Percentiles rank a stretch among this genome's conserved stretches.
Evolutionary conservation across 2,329 filamentous ascomycete species (phyloP).

Genomic region (Botrytis deweyae): DNA sequence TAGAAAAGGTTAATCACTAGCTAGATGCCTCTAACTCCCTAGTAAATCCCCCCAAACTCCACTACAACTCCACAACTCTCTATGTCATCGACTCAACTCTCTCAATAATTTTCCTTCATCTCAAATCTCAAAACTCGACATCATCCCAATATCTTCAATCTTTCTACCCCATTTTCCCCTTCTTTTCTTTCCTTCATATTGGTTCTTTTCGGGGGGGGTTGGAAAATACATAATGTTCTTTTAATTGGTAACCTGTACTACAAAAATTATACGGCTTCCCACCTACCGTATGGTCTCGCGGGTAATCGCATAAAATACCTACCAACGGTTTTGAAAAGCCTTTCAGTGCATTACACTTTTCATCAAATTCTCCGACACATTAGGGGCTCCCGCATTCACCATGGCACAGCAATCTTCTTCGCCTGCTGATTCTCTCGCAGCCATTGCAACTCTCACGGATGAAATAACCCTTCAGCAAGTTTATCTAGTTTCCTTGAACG

Average conservation of each 20-base stretch:
- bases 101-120: background rate
- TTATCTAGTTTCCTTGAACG: conserved; percentile 46
- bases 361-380: background rate
- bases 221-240: background rate
- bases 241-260: conserved; percentile 6
- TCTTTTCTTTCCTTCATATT: background rate
- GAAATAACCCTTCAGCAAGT: conserved; percentile 47
- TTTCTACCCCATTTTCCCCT: background rate
- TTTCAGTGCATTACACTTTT: background rate
- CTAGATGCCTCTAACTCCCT: too few relatives aligned
- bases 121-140: background rate
- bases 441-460: conserved; percentile 41
- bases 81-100: background rate
- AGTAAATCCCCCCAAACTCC: background rate
- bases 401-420: conserved; percentile 19
- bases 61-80: background rate
- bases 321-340: conserved; percentile 2
- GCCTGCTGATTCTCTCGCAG: background rate
- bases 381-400: background rate
- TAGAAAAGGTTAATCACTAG: background rate
- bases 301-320: conserved; percentile 9
- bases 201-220: background rate
- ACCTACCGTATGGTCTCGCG: conserved; percentile 8
- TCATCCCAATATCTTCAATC: background rate
- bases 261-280: conserved; percentile 10